Percentiles rank a stretch among this genome's conserved stretches.
phyloP scores from a whole-genome alignment of 2,329 filamentous ascomycete species.

The Dryadomyces quercivorus region DNA sequence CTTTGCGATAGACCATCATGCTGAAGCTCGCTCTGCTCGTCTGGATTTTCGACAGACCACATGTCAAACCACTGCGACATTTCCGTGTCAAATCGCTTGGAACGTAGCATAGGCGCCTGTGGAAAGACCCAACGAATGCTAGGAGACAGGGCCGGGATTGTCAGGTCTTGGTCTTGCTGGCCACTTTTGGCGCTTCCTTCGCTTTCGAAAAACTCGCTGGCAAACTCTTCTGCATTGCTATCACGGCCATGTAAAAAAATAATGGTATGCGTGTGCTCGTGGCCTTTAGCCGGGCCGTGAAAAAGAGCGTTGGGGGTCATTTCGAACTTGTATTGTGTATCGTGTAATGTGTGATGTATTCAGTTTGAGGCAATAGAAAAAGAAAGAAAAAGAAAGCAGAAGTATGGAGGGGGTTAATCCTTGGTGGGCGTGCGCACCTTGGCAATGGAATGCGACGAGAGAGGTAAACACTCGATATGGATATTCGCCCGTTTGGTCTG shows the following conservation, averaged over 20 bases:
- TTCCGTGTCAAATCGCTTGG: neutral
- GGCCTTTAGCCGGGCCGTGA: neutral
- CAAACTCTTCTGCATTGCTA: neutral
- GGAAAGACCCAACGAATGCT: constrained; percentile 2
- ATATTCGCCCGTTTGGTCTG: too few relatives aligned
- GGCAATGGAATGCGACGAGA: too few relatives aligned
- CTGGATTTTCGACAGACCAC: constrained; percentile 1
- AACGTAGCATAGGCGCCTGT: neutral
- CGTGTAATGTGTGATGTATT: too few relatives aligned
- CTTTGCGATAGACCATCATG: neutral
- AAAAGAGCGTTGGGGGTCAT: neutral
- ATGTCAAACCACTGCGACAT: constrained; percentile 3
- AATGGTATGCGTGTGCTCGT: constrained; percentile 1
- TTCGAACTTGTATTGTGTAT: neutral
- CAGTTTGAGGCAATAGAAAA: too few relatives aligned
- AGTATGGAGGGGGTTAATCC: too few relatives aligned
- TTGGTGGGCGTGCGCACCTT: too few relatives aligned
- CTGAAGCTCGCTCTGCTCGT: neutral
- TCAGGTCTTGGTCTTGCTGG: neutral
- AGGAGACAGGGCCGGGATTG: neutral
- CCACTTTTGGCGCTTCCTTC: neutral
- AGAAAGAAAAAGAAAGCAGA: too few relatives aligned
- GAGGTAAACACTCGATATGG: too few relatives aligned
- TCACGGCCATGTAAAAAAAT: constrained; percentile 2
- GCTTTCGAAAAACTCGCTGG: constrained; percentile 1